Conservation (phyloP, 2,329 filamentous ascomycete species). For the Clonostachys sp. region DNA sequence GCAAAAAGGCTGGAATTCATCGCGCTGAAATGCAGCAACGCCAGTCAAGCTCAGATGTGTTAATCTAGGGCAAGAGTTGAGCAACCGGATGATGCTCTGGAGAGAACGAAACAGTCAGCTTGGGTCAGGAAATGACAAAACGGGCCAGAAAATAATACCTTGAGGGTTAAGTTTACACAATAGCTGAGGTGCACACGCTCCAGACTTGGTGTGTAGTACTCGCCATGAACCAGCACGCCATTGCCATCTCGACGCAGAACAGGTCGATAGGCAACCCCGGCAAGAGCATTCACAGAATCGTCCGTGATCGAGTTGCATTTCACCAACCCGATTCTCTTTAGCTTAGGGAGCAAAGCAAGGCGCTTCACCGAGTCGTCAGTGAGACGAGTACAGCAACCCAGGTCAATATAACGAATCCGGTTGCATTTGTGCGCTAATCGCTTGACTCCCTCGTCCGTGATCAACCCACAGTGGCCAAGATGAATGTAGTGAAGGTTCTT, state of each 20-base stretch:
- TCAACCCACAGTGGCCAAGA: conserved; percentile 85
- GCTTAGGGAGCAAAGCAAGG: conserved; percentile 81
- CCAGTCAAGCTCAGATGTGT: conserved; percentile 95
- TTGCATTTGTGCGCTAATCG: conserved; percentile 82
- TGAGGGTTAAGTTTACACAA: conserved; percentile 77
- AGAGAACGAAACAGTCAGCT: not conserved
- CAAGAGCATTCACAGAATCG: conserved; percentile 78
- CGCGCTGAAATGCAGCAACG: conserved; percentile 81
- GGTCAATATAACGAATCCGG: conserved; percentile 92
- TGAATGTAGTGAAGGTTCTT: conserved; percentile 98
- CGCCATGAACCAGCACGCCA: conserved; percentile 41
- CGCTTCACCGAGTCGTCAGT: conserved; percentile 84
- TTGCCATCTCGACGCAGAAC: conserved; percentile 42
- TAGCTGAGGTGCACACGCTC: conserved; percentile 97
- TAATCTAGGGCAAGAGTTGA: conserved; percentile 87
- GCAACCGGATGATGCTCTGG: conserved; percentile 82
- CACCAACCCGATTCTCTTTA: conserved; percentile 90
- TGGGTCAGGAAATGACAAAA: no score
- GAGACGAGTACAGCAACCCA: conserved; percentile 88
- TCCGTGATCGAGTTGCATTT: conserved; percentile 93
- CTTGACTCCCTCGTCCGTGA: conserved; percentile 86
- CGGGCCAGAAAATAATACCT: conserved; percentile 38
- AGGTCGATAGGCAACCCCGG: conserved; percentile 58
- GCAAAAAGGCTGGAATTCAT: conserved; percentile 82
- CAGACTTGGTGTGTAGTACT: conserved; percentile 60